These are phyloP conservation scores for Nannizzia gypsea DNA, from an alignment of 2,329 filamentous ascomycete species.

Conservation along the genomic window DNA sequence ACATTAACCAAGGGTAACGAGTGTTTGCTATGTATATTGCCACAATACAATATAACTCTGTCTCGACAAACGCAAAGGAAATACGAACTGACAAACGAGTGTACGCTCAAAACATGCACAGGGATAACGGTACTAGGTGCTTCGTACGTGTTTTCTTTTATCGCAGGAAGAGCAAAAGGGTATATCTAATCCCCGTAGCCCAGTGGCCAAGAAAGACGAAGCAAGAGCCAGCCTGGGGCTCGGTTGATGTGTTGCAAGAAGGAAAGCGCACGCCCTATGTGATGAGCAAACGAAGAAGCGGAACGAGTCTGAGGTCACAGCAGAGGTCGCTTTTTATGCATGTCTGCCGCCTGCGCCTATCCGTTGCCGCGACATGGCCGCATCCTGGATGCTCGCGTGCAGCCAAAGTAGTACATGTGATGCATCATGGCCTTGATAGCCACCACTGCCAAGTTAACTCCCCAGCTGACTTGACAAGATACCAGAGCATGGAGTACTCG, in stretches of 20 bases:
- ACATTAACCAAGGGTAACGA: neutral
- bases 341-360: neutral
- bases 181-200: neutral
- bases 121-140: neutral
- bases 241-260: neutral
- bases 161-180: neutral
- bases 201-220: neutral
- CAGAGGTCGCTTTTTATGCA: neutral
- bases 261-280: neutral
- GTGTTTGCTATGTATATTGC: neutral
- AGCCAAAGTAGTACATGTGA: neutral
- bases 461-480: neutral
- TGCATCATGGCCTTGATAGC: neutral
- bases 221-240: neutral
- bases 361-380: neutral
- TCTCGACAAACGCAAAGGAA: neutral
- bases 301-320: neutral
- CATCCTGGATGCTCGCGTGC: neutral
- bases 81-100: neutral
- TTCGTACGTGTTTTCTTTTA: neutral
- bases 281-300: neutral
- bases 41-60: neutral
- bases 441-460: neutral
- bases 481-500: no score
- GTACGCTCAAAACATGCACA: neutral